Conservation (phyloP, 805 yeast species). For the Candida arabinofermentans region DNA sequence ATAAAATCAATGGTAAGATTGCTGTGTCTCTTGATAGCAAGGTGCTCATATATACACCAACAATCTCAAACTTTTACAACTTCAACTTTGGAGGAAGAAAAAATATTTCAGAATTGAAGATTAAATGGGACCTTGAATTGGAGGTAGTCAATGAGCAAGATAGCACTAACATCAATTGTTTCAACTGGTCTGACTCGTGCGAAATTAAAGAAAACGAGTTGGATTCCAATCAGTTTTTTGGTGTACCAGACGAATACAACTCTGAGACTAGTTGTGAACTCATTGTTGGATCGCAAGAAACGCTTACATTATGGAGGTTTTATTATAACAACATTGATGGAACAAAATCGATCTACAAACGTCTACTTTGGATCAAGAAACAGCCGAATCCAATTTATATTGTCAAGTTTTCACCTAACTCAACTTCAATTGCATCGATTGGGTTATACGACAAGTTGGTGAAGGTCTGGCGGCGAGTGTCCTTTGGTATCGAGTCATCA, state of each 20-base stretch:
- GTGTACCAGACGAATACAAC: slow-evolving; percentile 31
- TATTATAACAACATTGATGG: slow-evolving; percentile 24
- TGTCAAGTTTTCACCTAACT: slow-evolving; percentile 61
- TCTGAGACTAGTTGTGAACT: slow-evolving; percentile 46
- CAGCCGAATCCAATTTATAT: slow-evolving; percentile 61
- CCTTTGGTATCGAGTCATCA: slow-evolving; percentile 60
- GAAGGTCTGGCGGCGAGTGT: slow-evolving; percentile 73
- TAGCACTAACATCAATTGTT: slow-evolving; percentile 23
- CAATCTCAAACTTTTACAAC: slow-evolving; percentile 41
- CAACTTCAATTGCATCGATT: slow-evolving; percentile 60
- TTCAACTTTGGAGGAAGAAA: slow-evolving; percentile 32
- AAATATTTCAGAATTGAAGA: slow-evolving; percentile 26
- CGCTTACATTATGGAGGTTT: slow-evolving; percentile 51
- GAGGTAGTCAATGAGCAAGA: slow-evolving; percentile 22
- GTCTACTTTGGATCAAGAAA: slow-evolving; percentile 40
- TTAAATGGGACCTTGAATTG: slow-evolving; percentile 31
- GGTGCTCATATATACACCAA: slow-evolving; percentile 53
- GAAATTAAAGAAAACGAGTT: slow-evolving; percentile 25
- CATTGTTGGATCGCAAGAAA: slow-evolving; percentile 50
- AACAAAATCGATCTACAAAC: slow-evolving; percentile 15
- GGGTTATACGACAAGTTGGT: slow-evolving; percentile 62
- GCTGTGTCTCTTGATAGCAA: slow-evolving; percentile 48
- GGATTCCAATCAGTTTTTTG: slow-evolving; percentile 25
- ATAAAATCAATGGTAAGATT: slow-evolving; percentile 54
- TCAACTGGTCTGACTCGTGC: slow-evolving; percentile 35